Conservation (phyloP, 2,329 filamentous ascomycete genomes). For the Exophiala alcalophila region DNA sequence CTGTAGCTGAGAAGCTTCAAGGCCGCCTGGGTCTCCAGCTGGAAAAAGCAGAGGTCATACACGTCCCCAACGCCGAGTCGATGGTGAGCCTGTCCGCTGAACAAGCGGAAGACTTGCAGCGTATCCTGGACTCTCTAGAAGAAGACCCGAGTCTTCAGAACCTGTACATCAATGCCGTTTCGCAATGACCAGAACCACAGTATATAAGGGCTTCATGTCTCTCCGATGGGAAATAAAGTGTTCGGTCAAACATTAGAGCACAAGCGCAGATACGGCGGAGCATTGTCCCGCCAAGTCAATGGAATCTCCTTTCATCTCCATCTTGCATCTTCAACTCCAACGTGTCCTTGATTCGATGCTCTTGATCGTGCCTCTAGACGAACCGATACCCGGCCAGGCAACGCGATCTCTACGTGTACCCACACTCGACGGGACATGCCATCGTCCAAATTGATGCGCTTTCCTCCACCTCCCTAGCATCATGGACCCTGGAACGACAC, state of each 20-base stretch:
- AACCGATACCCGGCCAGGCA: background rate
- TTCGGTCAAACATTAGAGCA: too few species aligned
- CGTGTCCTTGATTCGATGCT: background rate
- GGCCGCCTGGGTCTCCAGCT: conserved; percentile 64
- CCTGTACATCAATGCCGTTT: conserved; percentile 66
- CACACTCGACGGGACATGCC: background rate
- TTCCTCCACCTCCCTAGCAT: background rate
- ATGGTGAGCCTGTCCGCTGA: conserved; percentile 60
- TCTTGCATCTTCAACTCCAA: background rate
- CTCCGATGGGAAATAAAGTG: background rate
- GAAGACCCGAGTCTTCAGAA: conserved; percentile 73
- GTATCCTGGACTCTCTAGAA: conserved; percentile 54
- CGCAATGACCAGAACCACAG: conserved; percentile 1
- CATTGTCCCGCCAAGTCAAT: too few species aligned
- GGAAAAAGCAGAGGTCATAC: conserved; percentile 75
- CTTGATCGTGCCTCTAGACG: background rate
- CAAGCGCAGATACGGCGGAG: background rate
- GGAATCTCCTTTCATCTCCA: too few species aligned
- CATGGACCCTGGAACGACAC: conserved; percentile 17
- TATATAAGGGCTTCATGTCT: background rate
- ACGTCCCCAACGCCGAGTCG: conserved; percentile 78
- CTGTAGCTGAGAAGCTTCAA: conserved; percentile 62
- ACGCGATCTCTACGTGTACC: background rate
- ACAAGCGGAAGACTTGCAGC: conserved; percentile 55
- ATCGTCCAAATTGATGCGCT: background rate